Evolutionary conservation across 192 early-diverging fungal genomes (phyloP).

Genomic region (Coemansia sp.): DNA sequence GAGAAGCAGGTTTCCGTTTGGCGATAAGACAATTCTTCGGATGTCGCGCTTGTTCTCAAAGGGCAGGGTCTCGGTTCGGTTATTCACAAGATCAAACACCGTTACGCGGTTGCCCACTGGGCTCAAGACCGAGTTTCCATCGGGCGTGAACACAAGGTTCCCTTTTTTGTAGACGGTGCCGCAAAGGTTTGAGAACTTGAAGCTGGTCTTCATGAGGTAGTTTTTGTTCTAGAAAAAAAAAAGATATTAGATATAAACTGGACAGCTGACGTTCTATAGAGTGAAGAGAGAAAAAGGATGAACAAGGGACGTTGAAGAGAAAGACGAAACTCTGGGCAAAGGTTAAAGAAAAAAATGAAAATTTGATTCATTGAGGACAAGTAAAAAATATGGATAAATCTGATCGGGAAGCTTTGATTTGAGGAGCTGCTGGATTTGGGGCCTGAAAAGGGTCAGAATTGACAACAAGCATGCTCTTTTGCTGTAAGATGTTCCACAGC

Average conservation of each 20-base stretch:
- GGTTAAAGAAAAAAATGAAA: conserved; percentile 1
- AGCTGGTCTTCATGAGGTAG: conserved; percentile 56
- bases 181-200: conserved; percentile 94
- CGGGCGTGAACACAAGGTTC: conserved; percentile 93
- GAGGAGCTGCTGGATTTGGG: neutral
- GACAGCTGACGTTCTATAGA: neutral
- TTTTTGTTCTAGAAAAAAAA: neutral
- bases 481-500: too few relatives aligned
- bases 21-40: conserved; percentile 81
- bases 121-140: conserved; percentile 89
- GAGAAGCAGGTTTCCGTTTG: conserved; percentile 84
- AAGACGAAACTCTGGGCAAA: neutral
- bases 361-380: neutral
- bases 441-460: neutral
- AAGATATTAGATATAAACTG: neutral
- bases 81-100: conserved; percentile 94
- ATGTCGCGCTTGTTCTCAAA: conserved; percentile 95
- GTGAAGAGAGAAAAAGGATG: neutral
- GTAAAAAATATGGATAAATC: conserved; percentile 1
- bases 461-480: neutral
- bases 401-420: conserved; percentile 11
- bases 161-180: conserved; percentile 97
- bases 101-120: conserved; percentile 97
- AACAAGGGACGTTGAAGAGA: neutral
- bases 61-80: conserved; percentile 87